Evolutionary conservation across 768 basidiomycete genomes (phyloP).

Genomic region (Tricholoma saponaceum): DNA sequence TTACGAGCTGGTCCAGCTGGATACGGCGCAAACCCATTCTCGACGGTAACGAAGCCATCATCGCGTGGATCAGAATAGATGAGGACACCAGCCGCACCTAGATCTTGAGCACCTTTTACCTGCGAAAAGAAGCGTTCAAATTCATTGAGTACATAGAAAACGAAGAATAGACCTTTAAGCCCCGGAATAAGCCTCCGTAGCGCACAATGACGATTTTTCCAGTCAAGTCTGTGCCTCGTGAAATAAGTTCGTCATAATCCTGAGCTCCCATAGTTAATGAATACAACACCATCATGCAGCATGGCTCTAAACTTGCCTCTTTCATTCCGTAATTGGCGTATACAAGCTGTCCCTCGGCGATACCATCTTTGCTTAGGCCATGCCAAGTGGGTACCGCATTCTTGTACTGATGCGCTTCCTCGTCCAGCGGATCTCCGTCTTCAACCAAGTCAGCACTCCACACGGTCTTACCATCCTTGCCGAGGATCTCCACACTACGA

Average conservation of each 20-base stretch:
- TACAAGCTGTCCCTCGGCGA: conserved; percentile 63
- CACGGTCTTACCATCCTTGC: conserved; percentile 42
- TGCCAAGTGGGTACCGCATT: conserved; percentile 81
- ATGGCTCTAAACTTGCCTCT: conserved; percentile 28
- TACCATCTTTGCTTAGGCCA: conserved; percentile 75
- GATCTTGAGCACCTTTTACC: conserved; percentile 81
- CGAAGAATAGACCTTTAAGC: conserved; percentile 60
- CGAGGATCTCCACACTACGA: conserved; percentile 63
- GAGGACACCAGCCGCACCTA: conserved; percentile 71
- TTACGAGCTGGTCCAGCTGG: conserved; percentile 89
- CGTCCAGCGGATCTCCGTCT: conserved; percentile 67
- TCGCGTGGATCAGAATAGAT: conserved; percentile 87
- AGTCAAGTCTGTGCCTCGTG: conserved; percentile 63
- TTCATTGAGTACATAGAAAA: conserved; percentile 11
- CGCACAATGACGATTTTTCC: conserved; percentile 77
- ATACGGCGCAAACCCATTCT: conserved; percentile 74
- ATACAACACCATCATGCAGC: not conserved
- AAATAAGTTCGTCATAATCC: conserved; percentile 52
- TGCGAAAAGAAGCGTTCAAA: conserved; percentile 24
- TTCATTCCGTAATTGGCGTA: conserved; percentile 82
- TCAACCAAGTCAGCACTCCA: conserved; percentile 76
- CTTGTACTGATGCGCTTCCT: conserved; percentile 63
- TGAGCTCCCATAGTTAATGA: conserved; percentile 8
- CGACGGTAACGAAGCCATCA: conserved; percentile 72
- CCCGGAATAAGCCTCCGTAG: conserved; percentile 77